A percentile compares a stretch with the other conserved stretches of the same genome.
These are phyloP conservation scores for Oxytropis ochrocephala DNA, from an alignment of 306 rosid genomes.

Conservation along the genomic window DNA sequence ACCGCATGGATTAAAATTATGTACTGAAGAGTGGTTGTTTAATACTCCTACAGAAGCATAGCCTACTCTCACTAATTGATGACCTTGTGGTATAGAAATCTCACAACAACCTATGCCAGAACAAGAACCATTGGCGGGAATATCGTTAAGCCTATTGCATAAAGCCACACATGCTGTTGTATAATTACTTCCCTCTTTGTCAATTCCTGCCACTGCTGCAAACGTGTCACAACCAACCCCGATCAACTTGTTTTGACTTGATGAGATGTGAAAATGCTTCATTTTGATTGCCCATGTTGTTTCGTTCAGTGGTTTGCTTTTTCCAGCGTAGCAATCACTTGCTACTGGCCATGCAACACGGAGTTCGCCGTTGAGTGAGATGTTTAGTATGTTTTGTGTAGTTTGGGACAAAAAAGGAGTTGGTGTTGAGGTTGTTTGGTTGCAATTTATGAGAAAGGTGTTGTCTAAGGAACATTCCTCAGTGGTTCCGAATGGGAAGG, in stretches of 20 bases:
- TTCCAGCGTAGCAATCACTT: background rate
- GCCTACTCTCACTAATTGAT: background rate
- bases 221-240: slow-evolving; percentile 32
- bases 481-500: slow-evolving; percentile 25
- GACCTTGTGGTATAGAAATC: slow-evolving; percentile 5
- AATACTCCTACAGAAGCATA: rapidly evolving
- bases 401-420: background rate
- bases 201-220: background rate
- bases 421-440: background rate
- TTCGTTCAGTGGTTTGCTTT: background rate
- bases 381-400: background rate
- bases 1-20: slow-evolving; percentile 28
- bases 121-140: slow-evolving; percentile 12
- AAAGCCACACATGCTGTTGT: slow-evolving; percentile 24
- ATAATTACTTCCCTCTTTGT: background rate
- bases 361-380: slow-evolving; percentile 26
- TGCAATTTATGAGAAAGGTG: slow-evolving; percentile 18
- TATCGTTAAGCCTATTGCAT: background rate
- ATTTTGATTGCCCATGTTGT: background rate
- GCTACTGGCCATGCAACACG: background rate
- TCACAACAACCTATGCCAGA: slow-evolving; percentile 40
- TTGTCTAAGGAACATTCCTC: slow-evolving; percentile 7
- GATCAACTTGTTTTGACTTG: slow-evolving; percentile 13
- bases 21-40: background rate
- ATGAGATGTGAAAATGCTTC: background rate